Evolutionary conservation across 805 yeast species (phyloP).

Genomic region (Soucietia sequanensis): DNA sequence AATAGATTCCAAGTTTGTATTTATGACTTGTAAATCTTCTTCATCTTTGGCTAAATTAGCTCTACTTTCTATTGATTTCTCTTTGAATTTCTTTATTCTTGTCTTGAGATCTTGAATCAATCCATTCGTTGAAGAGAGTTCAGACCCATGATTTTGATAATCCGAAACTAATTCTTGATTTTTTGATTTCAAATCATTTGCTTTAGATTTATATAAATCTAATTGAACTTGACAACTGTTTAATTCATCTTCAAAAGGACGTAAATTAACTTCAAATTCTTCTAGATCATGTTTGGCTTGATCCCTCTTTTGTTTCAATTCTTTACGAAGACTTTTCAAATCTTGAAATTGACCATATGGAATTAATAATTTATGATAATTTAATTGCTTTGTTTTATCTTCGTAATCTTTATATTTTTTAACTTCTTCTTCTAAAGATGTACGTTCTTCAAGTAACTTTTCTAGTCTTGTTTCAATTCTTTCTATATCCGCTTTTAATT

Average conservation of each 20-base stretch:
- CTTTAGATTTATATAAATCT: neutral
- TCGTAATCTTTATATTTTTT: conserved; percentile 45
- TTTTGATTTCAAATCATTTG: conserved; percentile 2
- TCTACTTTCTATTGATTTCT: conserved; percentile 12
- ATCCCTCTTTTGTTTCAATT: conserved; percentile 34
- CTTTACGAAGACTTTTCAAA: conserved; percentile 28
- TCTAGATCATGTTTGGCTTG: conserved; percentile 32
- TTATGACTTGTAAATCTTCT: conserved; percentile 8
- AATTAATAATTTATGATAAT: conserved; percentile 34
- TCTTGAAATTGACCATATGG: conserved; percentile 43
- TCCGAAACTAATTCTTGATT: conserved; percentile 6
- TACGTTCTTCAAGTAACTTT: conserved; percentile 35
- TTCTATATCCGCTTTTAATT: conserved; percentile 22
- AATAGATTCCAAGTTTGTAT: conserved; percentile 16
- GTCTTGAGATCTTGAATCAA: conserved; percentile 4
- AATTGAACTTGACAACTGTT: conserved; percentile 1
- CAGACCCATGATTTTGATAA: conserved; percentile 2
- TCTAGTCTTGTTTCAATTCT: conserved; percentile 28
- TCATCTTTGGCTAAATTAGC: conserved; percentile 6
- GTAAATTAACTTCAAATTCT: conserved; percentile 18
- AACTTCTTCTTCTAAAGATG: conserved; percentile 44
- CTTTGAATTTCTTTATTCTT: conserved; percentile 1
- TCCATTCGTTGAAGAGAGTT: conserved; percentile 5
- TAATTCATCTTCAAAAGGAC: conserved; percentile 14
- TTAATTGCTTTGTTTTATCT: conserved; percentile 39